Base-by-base conservation (phyloP, 2,329 filamentous ascomycete species). In the Beauveria asiatica region DNA sequence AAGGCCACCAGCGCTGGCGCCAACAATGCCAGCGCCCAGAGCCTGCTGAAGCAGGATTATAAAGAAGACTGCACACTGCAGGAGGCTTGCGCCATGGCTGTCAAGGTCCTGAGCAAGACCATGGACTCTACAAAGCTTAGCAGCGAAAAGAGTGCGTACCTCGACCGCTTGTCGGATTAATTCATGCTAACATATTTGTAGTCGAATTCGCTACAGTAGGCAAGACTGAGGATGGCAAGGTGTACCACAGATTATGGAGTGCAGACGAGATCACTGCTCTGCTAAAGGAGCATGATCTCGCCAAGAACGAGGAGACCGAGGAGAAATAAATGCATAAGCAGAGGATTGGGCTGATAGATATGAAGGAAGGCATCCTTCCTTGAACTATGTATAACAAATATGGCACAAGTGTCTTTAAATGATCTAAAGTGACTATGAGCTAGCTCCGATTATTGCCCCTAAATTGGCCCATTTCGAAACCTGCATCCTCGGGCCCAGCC, bases 51-150 rank as follows among this genome's bases (percentile, higher is more conserved):
- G 84, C 94, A 99, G 76, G 94, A 99, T 76, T 99, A 99, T 80
- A 97, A 97, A 82, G 94, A 99, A 78, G 92, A 97, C 68, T 97
- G 92, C 75, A 88, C 90, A 66, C 76, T 99, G 71, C 90, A 96
- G 79, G 94, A 99, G 79, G 94, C 95, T 5, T 99, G 94, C 74
- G 92, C 89, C 59, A 88, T 97, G 82, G 94, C 94, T 11, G 94
- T 99, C 74, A 99, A 99, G 83, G 94, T 99, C 64, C 78, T 99
- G 66, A 97, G 94, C 83, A 99, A 99, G 86, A 99, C 94, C 6
- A 99, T 99, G 95, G 94, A 99, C 75, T 96, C 92, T 59, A 97
- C 93, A 59, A 99, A 97, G 82, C 78, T 99, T 72, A 97, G 92
- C 80, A 96, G 92, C 72, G 94, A 99, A 83, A 99, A 99, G 85